phyloP scores from a whole-genome alignment of 352 stramenopile genomes.

The Globisporangium paddicum region DNA sequence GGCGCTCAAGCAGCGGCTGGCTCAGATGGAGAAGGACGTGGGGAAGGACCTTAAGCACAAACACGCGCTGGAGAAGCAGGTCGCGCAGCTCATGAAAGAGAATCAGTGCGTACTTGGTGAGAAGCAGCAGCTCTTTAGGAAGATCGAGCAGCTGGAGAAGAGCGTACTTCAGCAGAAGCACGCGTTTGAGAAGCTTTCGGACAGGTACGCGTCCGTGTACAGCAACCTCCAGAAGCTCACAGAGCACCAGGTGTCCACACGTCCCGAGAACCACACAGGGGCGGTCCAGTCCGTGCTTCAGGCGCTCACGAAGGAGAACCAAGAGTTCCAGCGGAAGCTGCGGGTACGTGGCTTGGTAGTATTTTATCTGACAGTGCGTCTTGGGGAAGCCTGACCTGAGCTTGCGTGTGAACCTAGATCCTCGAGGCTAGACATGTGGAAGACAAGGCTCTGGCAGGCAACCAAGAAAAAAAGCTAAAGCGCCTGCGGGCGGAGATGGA shows the following conservation, averaged over 20 bases:
- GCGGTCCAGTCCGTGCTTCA: conserved; percentile 45
- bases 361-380: neutral
- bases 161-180: conserved; percentile 45
- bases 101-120: conserved; percentile 35
- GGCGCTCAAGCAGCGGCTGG: conserved; percentile 40
- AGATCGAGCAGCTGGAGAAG: conserved; percentile 45
- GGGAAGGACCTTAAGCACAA: conserved; percentile 14
- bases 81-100: conserved; percentile 26
- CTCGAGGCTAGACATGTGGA: conserved; percentile 53
- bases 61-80: conserved; percentile 36
- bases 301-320: conserved; percentile 59
- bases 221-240: conserved; percentile 50
- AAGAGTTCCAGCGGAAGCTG: conserved; percentile 61
- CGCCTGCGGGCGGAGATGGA: conserved; percentile 64
- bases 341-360: conserved; percentile 17
- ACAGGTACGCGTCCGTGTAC: conserved; percentile 49
- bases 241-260: conserved; percentile 23
- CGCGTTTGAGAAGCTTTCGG: conserved; percentile 63
- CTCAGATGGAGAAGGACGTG: conserved; percentile 40
- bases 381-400: neutral
- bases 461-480: conserved; percentile 71
- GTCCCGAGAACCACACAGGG: conserved; percentile 10
- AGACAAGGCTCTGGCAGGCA: conserved; percentile 46
- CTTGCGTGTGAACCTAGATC: conserved; percentile 24
- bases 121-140: conserved; percentile 27